A percentile compares a stretch with the other conserved stretches of the same genome.
These are phyloP conservation scores for Eucommia ulmoides DNA, from an alignment of 257 asterid species.

Conservation along the genomic window DNA sequence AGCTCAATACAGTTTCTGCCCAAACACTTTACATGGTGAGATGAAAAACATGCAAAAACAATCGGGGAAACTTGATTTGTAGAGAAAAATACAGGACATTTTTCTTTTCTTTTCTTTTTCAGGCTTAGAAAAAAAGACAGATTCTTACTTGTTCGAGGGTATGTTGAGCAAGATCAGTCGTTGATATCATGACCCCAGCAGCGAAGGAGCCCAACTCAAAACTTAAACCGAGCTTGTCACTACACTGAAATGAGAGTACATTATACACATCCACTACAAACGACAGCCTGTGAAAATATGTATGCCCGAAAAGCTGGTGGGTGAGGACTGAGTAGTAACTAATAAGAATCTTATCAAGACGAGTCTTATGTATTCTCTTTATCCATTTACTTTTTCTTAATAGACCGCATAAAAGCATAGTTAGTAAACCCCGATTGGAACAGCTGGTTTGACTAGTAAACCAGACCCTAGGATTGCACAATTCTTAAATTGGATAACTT, in stretches of 20 bases:
- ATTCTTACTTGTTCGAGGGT: constrained; percentile 62
- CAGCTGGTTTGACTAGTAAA: too few relatives aligned
- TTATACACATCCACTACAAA: constrained; percentile 2
- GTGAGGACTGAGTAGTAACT: too few relatives aligned
- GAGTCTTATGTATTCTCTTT: too few relatives aligned
- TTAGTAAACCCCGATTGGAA: too few relatives aligned
- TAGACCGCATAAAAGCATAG: too few relatives aligned
- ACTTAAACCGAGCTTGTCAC: constrained; percentile 79
- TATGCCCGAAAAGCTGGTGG: not conserved
- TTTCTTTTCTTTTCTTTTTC: too few relatives aligned
- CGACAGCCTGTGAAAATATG: constrained; percentile 3
- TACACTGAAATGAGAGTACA: constrained; percentile 47
- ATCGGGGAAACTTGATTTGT: not conserved
- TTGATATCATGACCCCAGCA: constrained; percentile 89
- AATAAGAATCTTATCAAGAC: too few relatives aligned
- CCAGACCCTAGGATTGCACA: too few relatives aligned
- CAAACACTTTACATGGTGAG: not conserved
- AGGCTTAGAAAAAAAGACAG: not conserved
- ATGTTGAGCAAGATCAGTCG: constrained; percentile 72
- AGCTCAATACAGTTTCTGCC: not conserved
- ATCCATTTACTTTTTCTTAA: too few relatives aligned
- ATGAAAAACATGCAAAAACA: not conserved
- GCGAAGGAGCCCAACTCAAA: constrained; percentile 89
- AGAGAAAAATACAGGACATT: constrained; percentile 5
- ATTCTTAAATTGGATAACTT: too few relatives aligned